A percentile compares a stretch with the other conserved stretches of the same genome.
phyloP scores from a whole-genome alignment of 768 basidiomycete genomes.

The Mrakia gelida region DNA sequence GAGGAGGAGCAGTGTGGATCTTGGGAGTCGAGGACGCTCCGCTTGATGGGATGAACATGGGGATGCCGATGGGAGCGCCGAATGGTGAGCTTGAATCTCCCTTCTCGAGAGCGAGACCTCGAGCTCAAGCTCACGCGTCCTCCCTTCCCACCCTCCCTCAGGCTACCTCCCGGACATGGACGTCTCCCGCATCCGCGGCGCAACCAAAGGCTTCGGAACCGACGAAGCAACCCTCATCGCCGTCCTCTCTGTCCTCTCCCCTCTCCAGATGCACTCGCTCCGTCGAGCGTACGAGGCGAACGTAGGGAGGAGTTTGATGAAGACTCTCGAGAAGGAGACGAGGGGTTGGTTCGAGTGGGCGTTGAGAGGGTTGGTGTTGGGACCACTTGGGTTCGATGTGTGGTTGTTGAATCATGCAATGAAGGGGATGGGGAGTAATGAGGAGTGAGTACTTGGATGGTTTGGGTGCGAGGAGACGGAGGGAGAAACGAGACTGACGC shows the following conservation, averaged over 20 bases:
- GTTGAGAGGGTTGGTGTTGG: constrained; percentile 20
- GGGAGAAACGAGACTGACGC: neutral
- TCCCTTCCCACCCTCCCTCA: neutral
- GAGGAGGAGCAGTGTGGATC: constrained; percentile 1
- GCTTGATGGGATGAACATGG: constrained; percentile 27
- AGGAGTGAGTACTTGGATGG: constrained; percentile 18
- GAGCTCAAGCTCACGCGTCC: too few relatives aligned
- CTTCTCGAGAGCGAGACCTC: neutral
- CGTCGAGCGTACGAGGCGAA: constrained; percentile 42
- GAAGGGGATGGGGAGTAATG: constrained; percentile 18
- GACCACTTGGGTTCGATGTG: constrained; percentile 22
- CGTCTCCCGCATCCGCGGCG: constrained; percentile 44
- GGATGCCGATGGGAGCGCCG: constrained; percentile 17
- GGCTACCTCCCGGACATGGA: constrained; percentile 44
- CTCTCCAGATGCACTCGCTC: constrained; percentile 44
- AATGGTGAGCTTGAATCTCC: too few relatives aligned
- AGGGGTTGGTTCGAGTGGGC: constrained; percentile 38
- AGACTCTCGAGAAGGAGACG: constrained; percentile 45
- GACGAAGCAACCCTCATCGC: constrained; percentile 43
- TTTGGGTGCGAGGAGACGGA: too few relatives aligned
- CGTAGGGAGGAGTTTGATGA: constrained; percentile 39
- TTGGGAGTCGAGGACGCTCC: constrained; percentile 10
- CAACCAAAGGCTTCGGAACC: constrained; percentile 47
- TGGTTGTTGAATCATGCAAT: constrained; percentile 23
- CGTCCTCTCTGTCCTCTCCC: constrained; percentile 40